Evolutionary conservation across 176 grass and related monocot species (phyloP).

Genomic region (Cenchrus americanus): DNA sequence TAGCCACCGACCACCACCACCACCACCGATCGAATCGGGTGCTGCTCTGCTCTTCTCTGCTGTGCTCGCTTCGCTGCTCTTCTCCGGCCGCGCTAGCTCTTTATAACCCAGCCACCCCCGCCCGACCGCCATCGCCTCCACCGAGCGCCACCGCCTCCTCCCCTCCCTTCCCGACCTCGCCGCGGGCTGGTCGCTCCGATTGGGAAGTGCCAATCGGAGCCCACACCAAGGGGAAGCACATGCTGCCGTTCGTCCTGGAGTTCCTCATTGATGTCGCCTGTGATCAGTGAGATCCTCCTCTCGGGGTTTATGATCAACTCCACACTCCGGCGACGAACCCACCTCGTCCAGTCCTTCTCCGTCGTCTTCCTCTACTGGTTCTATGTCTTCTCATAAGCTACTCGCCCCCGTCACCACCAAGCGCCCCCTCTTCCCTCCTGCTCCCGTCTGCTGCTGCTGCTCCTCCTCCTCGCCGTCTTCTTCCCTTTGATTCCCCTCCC

Average conservation of each 20-base stretch:
- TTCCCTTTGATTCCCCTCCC: neutral
- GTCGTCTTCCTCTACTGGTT: slow-evolving; percentile 99
- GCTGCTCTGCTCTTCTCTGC: neutral
- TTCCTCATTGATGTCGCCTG: slow-evolving; percentile 88
- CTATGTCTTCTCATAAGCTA: slow-evolving; percentile 98
- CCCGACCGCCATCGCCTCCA: neutral
- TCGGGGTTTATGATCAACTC: slow-evolving; percentile 99
- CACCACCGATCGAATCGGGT: slow-evolving; percentile 34
- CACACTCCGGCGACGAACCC: slow-evolving; percentile 84
- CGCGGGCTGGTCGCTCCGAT: slow-evolving; percentile 29
- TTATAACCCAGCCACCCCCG: slow-evolving; percentile 22
- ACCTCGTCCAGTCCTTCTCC: slow-evolving; percentile 98
- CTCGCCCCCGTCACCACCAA: neutral
- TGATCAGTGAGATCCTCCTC: slow-evolving; percentile 99
- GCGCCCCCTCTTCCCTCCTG: neutral
- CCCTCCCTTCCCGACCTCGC: neutral
- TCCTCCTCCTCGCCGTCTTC: neutral
- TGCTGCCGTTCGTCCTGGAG: slow-evolving; percentile 70
- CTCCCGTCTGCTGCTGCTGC: neutral
- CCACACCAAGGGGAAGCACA: slow-evolving; percentile 40
- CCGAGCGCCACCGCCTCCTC: too few relatives aligned
- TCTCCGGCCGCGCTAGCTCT: neutral
- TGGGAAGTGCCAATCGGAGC: slow-evolving; percentile 20
- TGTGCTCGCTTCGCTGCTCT: too few relatives aligned
- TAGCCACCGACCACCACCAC: slow-evolving; percentile 14